Evolutionary conservation across 2,329 filamentous ascomycete species (phyloP).

Genomic region (Aspergillus pseudoterreus): DNA sequence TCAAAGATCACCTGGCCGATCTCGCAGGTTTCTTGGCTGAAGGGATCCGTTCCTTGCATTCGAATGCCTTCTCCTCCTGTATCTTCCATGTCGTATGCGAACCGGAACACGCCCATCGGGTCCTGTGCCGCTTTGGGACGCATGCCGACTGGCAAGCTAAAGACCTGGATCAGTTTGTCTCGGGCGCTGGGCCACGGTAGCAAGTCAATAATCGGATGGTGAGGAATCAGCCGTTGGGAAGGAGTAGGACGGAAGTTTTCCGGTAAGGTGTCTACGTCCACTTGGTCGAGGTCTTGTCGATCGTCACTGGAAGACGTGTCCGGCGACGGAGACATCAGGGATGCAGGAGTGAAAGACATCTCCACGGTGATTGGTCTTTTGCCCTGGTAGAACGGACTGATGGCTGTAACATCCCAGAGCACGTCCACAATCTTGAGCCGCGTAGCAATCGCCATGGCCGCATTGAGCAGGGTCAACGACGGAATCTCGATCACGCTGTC

Average conservation of each 20-base stretch:
- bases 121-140: constrained; percentile 48
- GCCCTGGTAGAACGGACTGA: constrained; percentile 45
- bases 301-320: constrained; percentile 16
- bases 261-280: constrained; percentile 38
- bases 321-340: constrained; percentile 8
- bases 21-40: constrained; percentile 52
- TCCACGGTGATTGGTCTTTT: constrained; percentile 5
- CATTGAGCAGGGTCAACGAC: constrained; percentile 48
- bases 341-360: constrained; percentile 1
- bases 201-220: constrained; percentile 57
- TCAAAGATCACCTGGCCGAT: constrained; percentile 57
- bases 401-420: constrained; percentile 47
- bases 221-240: constrained; percentile 49
- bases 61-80: constrained; percentile 48
- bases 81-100: constrained; percentile 58
- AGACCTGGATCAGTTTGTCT: constrained; percentile 51
- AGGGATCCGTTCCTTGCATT: constrained; percentile 51
- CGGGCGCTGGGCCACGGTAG: constrained; percentile 56
- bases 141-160: constrained; percentile 47
- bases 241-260: constrained; percentile 49
- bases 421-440: constrained; percentile 42
- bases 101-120: constrained; percentile 47
- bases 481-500: constrained; percentile 48
- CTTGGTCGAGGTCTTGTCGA: not conserved
- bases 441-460: constrained; percentile 45